These are phyloP conservation scores for Fusarium chaquense DNA, from an alignment of 2,329 filamentous ascomycete species.

Conservation along the genomic window DNA sequence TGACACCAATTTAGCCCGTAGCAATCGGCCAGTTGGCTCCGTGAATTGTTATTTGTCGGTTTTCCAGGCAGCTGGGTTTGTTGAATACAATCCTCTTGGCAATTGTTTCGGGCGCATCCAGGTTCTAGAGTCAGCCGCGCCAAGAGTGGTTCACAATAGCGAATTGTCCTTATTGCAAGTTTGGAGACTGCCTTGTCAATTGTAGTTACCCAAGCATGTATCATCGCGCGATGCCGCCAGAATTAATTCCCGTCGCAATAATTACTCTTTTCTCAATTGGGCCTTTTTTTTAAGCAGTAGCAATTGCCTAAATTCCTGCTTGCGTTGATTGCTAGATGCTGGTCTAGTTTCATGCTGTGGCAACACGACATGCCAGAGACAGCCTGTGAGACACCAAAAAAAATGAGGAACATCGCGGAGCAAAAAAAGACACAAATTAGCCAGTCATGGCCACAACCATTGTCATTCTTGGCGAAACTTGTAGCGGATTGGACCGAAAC, in stretches of 20 bases:
- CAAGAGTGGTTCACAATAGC: neutral
- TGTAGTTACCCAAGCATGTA: neutral
- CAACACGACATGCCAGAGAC: slow-evolving; percentile 3
- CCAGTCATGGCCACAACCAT: neutral
- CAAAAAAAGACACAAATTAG: neutral
- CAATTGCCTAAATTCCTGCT: neutral
- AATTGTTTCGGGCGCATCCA: neutral
- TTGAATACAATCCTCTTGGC: neutral
- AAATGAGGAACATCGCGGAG: neutral
- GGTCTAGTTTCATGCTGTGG: neutral
- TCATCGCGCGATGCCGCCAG: neutral
- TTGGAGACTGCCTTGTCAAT: neutral
- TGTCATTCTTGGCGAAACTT: neutral
- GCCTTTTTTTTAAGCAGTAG: neutral
- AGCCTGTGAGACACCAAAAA: neutral
- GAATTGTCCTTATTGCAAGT: neutral
- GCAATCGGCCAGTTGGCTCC: no score
- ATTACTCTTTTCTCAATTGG: neutral
- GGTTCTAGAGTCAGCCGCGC: neutral
- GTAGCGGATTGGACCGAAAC: slow-evolving; percentile 8
- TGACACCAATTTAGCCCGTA: neutral
- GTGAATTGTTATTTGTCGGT: neutral
- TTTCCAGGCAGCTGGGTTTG: neutral
- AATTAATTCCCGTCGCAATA: neutral
- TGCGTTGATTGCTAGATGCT: neutral